Evolutionary conservation across 1,139 yeast species (phyloP).

Genomic region (Taphrina communis): DNA sequence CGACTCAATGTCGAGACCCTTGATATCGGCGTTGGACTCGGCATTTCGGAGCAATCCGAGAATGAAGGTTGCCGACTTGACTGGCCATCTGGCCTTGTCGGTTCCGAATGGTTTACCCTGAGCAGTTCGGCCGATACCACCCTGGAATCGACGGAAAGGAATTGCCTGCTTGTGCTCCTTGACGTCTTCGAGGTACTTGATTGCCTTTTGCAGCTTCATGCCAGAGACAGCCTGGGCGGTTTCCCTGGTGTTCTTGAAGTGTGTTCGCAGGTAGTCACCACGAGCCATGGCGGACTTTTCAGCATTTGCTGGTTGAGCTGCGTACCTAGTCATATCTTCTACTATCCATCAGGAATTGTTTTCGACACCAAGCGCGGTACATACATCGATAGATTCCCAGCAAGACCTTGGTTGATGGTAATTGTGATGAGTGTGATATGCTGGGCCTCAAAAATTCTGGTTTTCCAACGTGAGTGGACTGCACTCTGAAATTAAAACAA

Average conservation of each 20-base stretch:
- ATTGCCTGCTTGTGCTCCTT: slow-evolving; percentile 98
- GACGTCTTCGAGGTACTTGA: slow-evolving; percentile 94
- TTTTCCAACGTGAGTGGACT: slow-evolving; percentile 4
- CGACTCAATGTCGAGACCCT: slow-evolving; percentile 95
- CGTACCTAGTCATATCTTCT: slow-evolving; percentile 41
- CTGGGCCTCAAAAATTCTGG: slow-evolving; percentile 5
- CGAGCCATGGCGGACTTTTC: slow-evolving; percentile 99
- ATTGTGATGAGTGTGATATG: neutral
- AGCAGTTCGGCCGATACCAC: slow-evolving; percentile 97
- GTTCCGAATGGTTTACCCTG: slow-evolving; percentile 99
- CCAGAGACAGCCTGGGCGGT: slow-evolving; percentile 98
- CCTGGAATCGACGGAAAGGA: slow-evolving; percentile 98
- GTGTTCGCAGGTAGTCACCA: slow-evolving; percentile 98
- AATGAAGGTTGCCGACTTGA: slow-evolving; percentile 93
- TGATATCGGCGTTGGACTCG: slow-evolving; percentile 94
- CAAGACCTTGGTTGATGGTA: slow-evolving; percentile 25
- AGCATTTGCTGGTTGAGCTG: slow-evolving; percentile 69
- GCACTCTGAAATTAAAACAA: slow-evolving; percentile 15
- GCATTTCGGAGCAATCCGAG: slow-evolving; percentile 96
- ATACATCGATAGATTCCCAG: slow-evolving; percentile 31
- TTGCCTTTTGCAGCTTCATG: slow-evolving; percentile 96
- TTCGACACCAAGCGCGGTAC: slow-evolving; percentile 32
- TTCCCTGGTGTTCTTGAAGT: slow-evolving; percentile 99
- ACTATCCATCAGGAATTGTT: slow-evolving; percentile 17
- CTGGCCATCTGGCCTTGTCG: slow-evolving; percentile 99